Evolutionary conservation across 495 filamentous ascomycete species (phyloP).

Genomic region (Penicillium robsamsonii): DNA sequence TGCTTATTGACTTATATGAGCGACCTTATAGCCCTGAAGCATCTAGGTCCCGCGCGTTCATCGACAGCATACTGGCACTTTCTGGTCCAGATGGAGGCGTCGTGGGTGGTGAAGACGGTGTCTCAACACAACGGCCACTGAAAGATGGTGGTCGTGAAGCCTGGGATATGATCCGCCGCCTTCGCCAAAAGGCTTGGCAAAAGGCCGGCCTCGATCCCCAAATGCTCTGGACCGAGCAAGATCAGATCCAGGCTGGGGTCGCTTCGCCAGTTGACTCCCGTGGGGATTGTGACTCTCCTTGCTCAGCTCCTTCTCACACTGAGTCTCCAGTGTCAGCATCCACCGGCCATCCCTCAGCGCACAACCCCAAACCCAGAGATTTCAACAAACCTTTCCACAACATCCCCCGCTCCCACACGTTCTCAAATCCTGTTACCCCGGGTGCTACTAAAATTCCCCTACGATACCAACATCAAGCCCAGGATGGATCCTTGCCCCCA

Average conservation of each 20-base stretch:
- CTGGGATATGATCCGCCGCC: conserved; percentile 53
- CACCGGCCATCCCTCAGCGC: not conserved
- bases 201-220: conserved; percentile 47
- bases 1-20: conserved; percentile 56
- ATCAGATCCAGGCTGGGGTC: conserved; percentile 42
- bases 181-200: conserved; percentile 53
- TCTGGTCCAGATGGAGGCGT: conserved; percentile 53
- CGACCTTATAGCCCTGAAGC: conserved; percentile 50
- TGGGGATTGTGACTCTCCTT: conserved; percentile 13
- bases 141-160: conserved; percentile 55
- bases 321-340: conserved; percentile 8
- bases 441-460: conserved; percentile 25
- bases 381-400: conserved; percentile 42
- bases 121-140: conserved; percentile 45
- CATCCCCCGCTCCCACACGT: conserved; percentile 38
- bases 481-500: conserved; percentile 10
- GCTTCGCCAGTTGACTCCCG: conserved; percentile 24
- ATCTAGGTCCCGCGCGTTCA: conserved; percentile 45
- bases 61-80: conserved; percentile 52
- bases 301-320: conserved; percentile 11
- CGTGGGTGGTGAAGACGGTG: conserved; percentile 50
- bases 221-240: conserved; percentile 49
- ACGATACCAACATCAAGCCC: conserved; percentile 25
- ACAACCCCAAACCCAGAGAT: conserved; percentile 24
- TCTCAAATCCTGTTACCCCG: conserved; percentile 23